These are phyloP conservation scores for Blastobotrys illinoisensis DNA, from an alignment of 1,139 yeast species.

Conservation along the genomic window DNA sequence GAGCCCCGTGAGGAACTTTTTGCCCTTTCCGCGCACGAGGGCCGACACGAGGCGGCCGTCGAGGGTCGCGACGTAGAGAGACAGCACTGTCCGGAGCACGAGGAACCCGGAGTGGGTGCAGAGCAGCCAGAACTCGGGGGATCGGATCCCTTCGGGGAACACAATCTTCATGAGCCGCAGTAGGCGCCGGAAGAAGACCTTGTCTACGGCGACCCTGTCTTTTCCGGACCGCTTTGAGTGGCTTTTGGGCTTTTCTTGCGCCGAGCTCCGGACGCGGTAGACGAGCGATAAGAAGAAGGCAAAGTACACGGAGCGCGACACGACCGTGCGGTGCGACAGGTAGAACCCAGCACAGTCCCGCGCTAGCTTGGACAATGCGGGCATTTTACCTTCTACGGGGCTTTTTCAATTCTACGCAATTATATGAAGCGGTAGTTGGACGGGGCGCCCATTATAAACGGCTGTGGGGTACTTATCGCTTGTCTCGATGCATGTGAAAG, in stretches of 20 bases:
- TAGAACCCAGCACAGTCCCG: conserved; percentile 17
- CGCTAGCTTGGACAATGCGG: conserved; percentile 18
- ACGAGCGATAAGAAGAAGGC: conserved; percentile 22
- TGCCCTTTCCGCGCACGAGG: conserved; percentile 65
- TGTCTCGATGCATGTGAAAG: neutral
- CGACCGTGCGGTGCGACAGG: conserved; percentile 23
- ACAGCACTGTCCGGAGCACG: conserved; percentile 63
- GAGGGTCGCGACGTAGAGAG: conserved; percentile 77
- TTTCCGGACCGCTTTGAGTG: conserved; percentile 6
- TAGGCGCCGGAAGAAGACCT: conserved; percentile 29
- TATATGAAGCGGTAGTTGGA: neutral
- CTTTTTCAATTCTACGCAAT: neutral
- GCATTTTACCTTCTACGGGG: conserved; percentile 10
- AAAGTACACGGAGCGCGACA: conserved; percentile 26
- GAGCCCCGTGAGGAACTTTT: conserved; percentile 56
- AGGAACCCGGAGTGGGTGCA: conserved; percentile 56
- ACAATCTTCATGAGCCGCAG: conserved; percentile 30
- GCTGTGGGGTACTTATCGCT: conserved; percentile 2
- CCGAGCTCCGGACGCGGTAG: conserved; percentile 21
- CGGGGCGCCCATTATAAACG: neutral
- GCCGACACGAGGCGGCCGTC: conserved; percentile 87
- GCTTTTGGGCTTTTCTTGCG: conserved; percentile 16
- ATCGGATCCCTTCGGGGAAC: conserved; percentile 32
- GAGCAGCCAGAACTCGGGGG: conserved; percentile 40
- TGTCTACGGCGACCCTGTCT: conserved; percentile 31